These are phyloP conservation scores for Fusarium coicis DNA, from an alignment of 2,329 filamentous ascomycete genomes.

Conservation along the genomic window DNA sequence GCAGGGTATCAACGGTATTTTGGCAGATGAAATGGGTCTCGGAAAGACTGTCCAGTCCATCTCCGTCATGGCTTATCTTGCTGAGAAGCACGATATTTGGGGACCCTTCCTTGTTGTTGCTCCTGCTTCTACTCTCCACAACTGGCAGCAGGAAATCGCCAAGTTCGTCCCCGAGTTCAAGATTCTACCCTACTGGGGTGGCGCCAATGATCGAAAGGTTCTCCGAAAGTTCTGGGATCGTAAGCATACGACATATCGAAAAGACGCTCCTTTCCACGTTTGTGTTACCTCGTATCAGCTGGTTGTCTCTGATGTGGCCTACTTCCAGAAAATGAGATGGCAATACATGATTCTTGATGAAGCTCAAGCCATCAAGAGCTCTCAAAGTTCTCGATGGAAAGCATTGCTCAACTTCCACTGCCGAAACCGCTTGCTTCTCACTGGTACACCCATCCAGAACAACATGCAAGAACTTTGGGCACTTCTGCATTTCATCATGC, in stretches of 20 bases:
- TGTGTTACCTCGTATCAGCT: slow-evolving; percentile 97
- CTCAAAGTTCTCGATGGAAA: slow-evolving; percentile 96
- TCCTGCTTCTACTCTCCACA: slow-evolving; percentile 95
- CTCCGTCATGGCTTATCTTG: slow-evolving; percentile 98
- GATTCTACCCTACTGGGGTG: slow-evolving; percentile 97
- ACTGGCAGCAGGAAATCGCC: slow-evolving; percentile 98
- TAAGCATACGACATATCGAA: slow-evolving; percentile 94
- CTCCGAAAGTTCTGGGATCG: slow-evolving; percentile 99
- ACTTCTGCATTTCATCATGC: slow-evolving; percentile 98
- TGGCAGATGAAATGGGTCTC: slow-evolving; percentile 99
- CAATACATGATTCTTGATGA: slow-evolving; percentile 99
- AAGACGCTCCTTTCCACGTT: slow-evolving; percentile 94
- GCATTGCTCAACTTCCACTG: slow-evolving; percentile 93
- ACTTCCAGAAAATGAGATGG: slow-evolving; percentile 99
- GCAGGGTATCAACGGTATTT: slow-evolving; percentile 98
- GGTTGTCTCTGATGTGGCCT: slow-evolving; percentile 93
- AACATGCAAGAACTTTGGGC: slow-evolving; percentile 99
- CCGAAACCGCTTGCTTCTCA: slow-evolving; percentile 91
- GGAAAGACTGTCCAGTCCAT: slow-evolving; percentile 99
- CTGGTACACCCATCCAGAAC: slow-evolving; percentile 98
- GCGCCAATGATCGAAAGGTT: slow-evolving; percentile 91
- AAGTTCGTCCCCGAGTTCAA: slow-evolving; percentile 96
- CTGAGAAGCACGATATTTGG: slow-evolving; percentile 98
- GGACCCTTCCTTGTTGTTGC: slow-evolving; percentile 97
- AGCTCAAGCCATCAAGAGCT: slow-evolving; percentile 98